phyloP scores from a whole-genome alignment of 257 asterid species.

The Handroanthus guayacan region DNA sequence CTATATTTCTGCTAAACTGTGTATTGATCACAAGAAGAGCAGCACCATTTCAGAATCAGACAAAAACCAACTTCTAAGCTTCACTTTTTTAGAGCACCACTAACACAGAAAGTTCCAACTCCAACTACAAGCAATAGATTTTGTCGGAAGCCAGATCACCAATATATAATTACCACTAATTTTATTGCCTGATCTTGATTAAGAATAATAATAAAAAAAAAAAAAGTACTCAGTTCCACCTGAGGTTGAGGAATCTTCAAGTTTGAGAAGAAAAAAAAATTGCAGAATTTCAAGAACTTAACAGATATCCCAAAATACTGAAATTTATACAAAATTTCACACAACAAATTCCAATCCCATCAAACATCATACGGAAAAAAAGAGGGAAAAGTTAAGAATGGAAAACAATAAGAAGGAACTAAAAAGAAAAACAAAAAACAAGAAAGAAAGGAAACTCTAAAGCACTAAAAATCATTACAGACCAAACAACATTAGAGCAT shows the following conservation, averaged over 20 bases:
- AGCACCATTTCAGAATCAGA: constrained; percentile 41
- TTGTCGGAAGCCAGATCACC: constrained; percentile 45
- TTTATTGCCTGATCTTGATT: constrained; percentile 2
- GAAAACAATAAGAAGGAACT: neutral
- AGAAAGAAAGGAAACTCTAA: neutral
- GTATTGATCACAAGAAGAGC: constrained; percentile 33
- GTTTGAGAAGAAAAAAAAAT: constrained; percentile 8
- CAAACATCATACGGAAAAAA: constrained; percentile 25
- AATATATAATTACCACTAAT: constrained; percentile 24
- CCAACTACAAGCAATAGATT: constrained; percentile 58
- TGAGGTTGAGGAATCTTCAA: constrained; percentile 20
- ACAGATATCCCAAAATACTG: neutral
- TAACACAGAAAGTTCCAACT: constrained; percentile 40
- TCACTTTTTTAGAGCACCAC: constrained; percentile 42
- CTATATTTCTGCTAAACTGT: constrained; percentile 5
- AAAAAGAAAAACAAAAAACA: neutral
- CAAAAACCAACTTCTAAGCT: constrained; percentile 39
- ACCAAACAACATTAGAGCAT: constrained; percentile 6
- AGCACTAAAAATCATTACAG: neutral
- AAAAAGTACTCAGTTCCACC: constrained; percentile 17
- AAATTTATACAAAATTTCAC: neutral
- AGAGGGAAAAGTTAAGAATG: neutral
- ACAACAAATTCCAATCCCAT: constrained; percentile 28
- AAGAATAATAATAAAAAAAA: neutral
- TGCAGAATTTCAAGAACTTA: constrained; percentile 18